Percentiles rank a stretch among this genome's conserved stretches.
Evolutionary conservation across 805 yeast species (phyloP).

Genomic region (Metschnikowia sp.): DNA sequence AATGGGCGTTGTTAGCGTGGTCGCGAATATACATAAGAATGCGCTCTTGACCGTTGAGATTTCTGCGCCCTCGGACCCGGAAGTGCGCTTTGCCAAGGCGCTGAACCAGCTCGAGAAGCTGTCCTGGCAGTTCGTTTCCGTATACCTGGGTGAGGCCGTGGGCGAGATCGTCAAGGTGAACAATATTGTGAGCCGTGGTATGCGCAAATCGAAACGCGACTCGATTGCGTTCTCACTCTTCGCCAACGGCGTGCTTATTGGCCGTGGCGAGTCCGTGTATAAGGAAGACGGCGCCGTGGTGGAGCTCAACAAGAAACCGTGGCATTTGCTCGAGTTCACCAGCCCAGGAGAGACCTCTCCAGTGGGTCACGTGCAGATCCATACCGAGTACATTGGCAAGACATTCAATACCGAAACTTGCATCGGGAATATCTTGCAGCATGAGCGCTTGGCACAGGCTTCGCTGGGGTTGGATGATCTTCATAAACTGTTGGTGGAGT

Average conservation of each 20-base stretch:
- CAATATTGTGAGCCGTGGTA: constrained; percentile 48
- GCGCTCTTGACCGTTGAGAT: constrained; percentile 53
- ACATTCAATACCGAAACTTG: constrained; percentile 55
- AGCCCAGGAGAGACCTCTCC: constrained; percentile 34
- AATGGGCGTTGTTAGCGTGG: constrained; percentile 47
- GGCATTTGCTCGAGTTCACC: constrained; percentile 43
- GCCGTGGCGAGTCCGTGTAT: constrained; percentile 53
- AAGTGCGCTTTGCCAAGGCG: constrained; percentile 60
- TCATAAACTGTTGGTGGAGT: constrained; percentile 43
- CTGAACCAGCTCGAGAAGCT: constrained; percentile 52
- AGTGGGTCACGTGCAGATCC: constrained; percentile 49
- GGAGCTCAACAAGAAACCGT: constrained; percentile 43
- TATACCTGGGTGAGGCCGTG: constrained; percentile 64
- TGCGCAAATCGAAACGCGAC: constrained; percentile 45
- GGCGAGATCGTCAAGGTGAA: constrained; percentile 68
- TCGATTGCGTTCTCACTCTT: constrained; percentile 53
- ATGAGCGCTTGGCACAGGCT: constrained; percentile 46
- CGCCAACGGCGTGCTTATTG: constrained; percentile 60
- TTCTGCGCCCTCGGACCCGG: constrained; percentile 47
- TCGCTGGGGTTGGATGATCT: constrained; percentile 44
- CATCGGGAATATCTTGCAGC: constrained; percentile 51
- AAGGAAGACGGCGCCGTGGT: constrained; percentile 45
- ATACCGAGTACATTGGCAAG: constrained; percentile 67
- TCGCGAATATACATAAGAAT: constrained; percentile 27
- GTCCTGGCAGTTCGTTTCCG: constrained; percentile 71